Percentiles rank a stretch among this genome's conserved stretches.
Conservation (phyloP, 202 grass and related monocot genomes). For the Dendrocalamus latiflorus region DNA sequence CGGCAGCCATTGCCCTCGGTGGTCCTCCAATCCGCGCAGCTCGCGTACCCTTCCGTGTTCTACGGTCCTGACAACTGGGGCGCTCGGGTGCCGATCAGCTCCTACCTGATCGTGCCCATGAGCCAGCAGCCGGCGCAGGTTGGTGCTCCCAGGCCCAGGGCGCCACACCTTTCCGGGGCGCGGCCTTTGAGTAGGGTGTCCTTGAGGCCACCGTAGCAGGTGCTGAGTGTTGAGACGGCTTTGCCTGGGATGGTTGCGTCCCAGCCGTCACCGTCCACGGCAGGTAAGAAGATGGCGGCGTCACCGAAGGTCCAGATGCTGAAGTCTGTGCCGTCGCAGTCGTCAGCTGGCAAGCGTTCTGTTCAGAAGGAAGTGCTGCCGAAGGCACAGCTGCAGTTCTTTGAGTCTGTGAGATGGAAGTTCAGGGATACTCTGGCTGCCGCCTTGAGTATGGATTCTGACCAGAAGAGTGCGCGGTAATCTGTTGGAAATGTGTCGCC, state of each 20-base stretch:
- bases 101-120: constrained; percentile 42
- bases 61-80: constrained; percentile 6
- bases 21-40: constrained; percentile 12
- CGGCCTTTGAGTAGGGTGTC: constrained; percentile 20
- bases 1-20: constrained; percentile 8
- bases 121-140: constrained; percentile 12
- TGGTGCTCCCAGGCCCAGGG: background rate
- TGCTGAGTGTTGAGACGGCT: constrained; percentile 19
- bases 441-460: constrained; percentile 40
- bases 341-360: constrained; percentile 30
- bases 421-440: constrained; percentile 53
- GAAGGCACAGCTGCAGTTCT: constrained; percentile 24
- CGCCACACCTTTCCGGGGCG: background rate
- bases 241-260: background rate
- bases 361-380: constrained; percentile 14
- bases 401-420: constrained; percentile 48
- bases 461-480: constrained; percentile 7
- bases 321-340: background rate
- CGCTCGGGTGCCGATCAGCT: background rate
- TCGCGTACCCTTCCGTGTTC: background rate
- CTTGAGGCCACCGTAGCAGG: constrained; percentile 24
- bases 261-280: constrained; percentile 3
- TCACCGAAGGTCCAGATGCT: constrained; percentile 39
- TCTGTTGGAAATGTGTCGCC: constrained; percentile 3
- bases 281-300: constrained; percentile 25